Conservation (phyloP, 2,329 filamentous ascomycete genomes). For the Amauroascus niger region DNA sequence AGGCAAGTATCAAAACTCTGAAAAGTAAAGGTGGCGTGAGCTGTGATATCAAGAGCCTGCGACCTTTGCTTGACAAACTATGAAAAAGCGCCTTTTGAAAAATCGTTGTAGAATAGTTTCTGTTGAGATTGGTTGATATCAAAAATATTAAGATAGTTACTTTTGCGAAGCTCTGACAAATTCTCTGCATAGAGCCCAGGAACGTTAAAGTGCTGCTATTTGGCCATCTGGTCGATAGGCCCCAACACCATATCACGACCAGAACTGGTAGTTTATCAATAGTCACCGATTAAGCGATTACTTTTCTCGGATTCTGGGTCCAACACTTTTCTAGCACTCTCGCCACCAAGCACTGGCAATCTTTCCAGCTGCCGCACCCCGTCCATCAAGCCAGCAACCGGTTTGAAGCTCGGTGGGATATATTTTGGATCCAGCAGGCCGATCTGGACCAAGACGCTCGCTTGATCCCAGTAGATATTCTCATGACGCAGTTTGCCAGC, state of each 20-base stretch:
- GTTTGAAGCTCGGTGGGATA: slow-evolving; percentile 39
- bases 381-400: neutral
- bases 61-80: slow-evolving; percentile 10
- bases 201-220: too few species aligned
- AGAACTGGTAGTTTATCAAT: too few species aligned
- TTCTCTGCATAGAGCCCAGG: too few species aligned
- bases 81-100: neutral
- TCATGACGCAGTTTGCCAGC: slow-evolving; percentile 45
- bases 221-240: too few species aligned
- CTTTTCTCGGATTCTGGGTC: slow-evolving; percentile 21
- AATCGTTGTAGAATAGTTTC: neutral
- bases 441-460: slow-evolving; percentile 50
- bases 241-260: too few species aligned
- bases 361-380: slow-evolving; percentile 21
- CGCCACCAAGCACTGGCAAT: slow-evolving; percentile 30
- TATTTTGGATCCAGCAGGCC: slow-evolving; percentile 47
- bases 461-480: slow-evolving; percentile 55
- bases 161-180: too few species aligned
- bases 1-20: slow-evolving; percentile 68
- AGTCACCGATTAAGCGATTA: slow-evolving; percentile 5
- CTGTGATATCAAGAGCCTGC: slow-evolving; percentile 23
- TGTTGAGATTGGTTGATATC: too few species aligned
- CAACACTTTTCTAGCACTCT: slow-evolving; percentile 27
- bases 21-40: slow-evolving; percentile 63
- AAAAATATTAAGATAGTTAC: too few species aligned